Evolutionary conservation across 2,329 filamentous ascomycete species (phyloP).

Genomic region (Epichloe hybrida): DNA sequence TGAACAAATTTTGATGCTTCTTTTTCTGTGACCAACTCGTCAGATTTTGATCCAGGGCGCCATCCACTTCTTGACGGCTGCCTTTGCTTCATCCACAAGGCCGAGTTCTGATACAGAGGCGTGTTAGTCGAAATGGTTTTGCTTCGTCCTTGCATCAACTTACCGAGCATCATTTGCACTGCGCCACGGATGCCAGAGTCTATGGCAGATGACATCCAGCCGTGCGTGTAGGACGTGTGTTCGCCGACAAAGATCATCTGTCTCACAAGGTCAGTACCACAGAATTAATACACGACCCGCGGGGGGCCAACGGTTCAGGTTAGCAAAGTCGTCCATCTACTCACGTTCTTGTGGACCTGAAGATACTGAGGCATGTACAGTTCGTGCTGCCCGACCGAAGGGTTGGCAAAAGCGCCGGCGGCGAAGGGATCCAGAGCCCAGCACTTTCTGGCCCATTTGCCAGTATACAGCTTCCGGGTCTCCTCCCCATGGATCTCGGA

Average conservation of each 20-base stretch:
- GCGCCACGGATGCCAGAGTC: slow-evolving; percentile 54
- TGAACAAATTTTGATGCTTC: too few species aligned
- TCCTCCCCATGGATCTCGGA: slow-evolving; percentile 51
- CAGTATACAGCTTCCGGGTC: slow-evolving; percentile 48
- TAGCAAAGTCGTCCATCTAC: slow-evolving; percentile 5
- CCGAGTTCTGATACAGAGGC: slow-evolving; percentile 33
- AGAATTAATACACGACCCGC: background rate
- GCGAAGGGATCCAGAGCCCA: slow-evolving; percentile 50
- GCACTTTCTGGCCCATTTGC: slow-evolving; percentile 49
- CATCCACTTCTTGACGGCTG: slow-evolving; percentile 53
- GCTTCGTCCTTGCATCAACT: background rate
- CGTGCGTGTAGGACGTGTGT: slow-evolving; percentile 59
- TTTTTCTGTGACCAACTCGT: background rate
- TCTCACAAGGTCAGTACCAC: background rate
- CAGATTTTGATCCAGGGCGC: slow-evolving; percentile 42
- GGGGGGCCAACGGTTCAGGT: background rate
- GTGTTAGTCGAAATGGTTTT: background rate
- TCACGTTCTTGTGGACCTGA: slow-evolving; percentile 45
- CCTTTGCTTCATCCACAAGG: slow-evolving; percentile 55
- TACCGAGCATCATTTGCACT: slow-evolving; percentile 44
- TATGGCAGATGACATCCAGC: slow-evolving; percentile 54
- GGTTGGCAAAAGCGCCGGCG: slow-evolving; percentile 48
- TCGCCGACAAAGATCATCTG: slow-evolving; percentile 56
- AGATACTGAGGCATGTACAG: slow-evolving; percentile 62
- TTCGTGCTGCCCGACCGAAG: slow-evolving; percentile 51